Percentiles rank a stretch among this genome's conserved stretches.
Conservation (phyloP, 768 basidiomycete species). For the Paxillus ammoniavirescens region DNA sequence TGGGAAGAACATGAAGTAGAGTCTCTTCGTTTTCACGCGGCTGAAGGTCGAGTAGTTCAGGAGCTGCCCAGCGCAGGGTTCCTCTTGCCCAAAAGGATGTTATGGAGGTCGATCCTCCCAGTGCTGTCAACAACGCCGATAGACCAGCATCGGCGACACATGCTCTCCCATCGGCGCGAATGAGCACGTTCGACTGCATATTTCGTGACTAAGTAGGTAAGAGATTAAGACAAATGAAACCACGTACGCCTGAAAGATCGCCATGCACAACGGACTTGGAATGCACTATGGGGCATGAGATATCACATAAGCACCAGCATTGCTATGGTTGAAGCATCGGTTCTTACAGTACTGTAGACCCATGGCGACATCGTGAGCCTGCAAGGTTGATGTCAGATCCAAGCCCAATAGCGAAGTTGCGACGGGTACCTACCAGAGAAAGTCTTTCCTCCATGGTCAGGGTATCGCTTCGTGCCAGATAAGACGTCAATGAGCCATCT, state of each 20-base stretch:
- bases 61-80: conserved; percentile 50
- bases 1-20: conserved; percentile 8
- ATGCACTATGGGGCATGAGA: conserved; percentile 16
- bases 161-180: conserved; percentile 40
- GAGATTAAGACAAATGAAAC: background rate
- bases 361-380: conserved; percentile 27
- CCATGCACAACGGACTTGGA: conserved; percentile 22
- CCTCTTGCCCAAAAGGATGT: conserved; percentile 32
- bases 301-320: background rate
- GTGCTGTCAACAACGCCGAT: conserved; percentile 37
- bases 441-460: conserved; percentile 15
- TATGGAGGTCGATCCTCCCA: conserved; percentile 31
- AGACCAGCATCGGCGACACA: conserved; percentile 48
- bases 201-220: background rate
- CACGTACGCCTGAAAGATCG: conserved; percentile 29
- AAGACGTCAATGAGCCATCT: conserved; percentile 24
- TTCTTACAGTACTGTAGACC: conserved; percentile 25
- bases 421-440: conserved; percentile 11
- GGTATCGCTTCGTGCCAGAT: conserved; percentile 14
- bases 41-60: conserved; percentile 31
- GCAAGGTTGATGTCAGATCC: background rate
- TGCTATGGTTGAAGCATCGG: background rate
- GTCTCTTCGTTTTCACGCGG: background rate
- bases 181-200: conserved; percentile 43
- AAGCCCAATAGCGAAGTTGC: background rate